Evolutionary conservation across 345 rosid genomes (phyloP).

Genomic region (Aquilaria yunnanensis): DNA sequence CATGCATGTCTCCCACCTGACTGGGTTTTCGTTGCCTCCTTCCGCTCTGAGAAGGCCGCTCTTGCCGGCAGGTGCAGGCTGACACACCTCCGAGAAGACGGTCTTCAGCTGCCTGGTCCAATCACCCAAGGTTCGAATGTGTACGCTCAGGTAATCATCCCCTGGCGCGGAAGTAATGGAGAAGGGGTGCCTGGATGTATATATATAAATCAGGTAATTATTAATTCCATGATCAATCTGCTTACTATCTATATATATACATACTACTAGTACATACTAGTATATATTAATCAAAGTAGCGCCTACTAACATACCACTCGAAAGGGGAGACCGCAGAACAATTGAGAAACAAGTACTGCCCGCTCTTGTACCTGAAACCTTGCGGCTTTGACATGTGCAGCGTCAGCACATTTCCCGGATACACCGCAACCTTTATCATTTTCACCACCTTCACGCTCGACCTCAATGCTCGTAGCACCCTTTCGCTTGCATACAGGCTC

Average conservation of each 20-base stretch:
- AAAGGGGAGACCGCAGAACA: slow-evolving; percentile 83
- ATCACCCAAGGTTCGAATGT: slow-evolving; percentile 69
- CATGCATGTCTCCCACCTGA: too few relatives aligned
- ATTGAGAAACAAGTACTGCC: slow-evolving; percentile 78
- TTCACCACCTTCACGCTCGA: slow-evolving; percentile 60
- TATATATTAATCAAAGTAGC: too few relatives aligned
- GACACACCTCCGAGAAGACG: slow-evolving; percentile 57
- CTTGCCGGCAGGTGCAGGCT: slow-evolving; percentile 16
- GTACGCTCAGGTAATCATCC: slow-evolving; percentile 69
- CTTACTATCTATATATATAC: too few relatives aligned
- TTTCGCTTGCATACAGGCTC: slow-evolving; percentile 47
- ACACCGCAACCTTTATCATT: slow-evolving; percentile 45
- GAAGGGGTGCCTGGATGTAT: slow-evolving; percentile 68
- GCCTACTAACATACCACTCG: slow-evolving; percentile 43
- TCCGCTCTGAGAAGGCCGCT: slow-evolving; percentile 19
- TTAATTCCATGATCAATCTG: too few relatives aligned
- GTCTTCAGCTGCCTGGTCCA: slow-evolving; percentile 73
- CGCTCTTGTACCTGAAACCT: slow-evolving; percentile 74
- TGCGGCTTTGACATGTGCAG: slow-evolving; percentile 71
- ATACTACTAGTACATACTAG: too few relatives aligned
- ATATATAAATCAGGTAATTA: too few relatives aligned
- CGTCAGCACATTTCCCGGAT: slow-evolving; percentile 77
- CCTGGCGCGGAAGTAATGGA: slow-evolving; percentile 86
- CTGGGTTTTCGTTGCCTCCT: slow-evolving; percentile 1
- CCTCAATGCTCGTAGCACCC: slow-evolving; percentile 58